Evolutionary conservation across 2,329 filamentous ascomycete species (phyloP), one percentile per base, ranked within the genome.

Genomic region (Hypoxylon sp.): DNA sequence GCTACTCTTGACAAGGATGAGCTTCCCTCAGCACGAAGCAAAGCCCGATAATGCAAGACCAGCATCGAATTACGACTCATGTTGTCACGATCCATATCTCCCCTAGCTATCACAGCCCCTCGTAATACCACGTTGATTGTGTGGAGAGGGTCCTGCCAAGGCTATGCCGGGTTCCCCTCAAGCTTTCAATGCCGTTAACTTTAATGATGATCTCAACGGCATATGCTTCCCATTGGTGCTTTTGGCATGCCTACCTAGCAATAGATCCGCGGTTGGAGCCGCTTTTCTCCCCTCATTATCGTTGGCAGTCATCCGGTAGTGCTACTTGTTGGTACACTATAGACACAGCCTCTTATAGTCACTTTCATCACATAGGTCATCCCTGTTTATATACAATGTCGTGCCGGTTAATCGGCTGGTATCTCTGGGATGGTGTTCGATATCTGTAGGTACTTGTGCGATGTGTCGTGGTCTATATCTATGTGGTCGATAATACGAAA

Each of bases 31-130:
- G 59, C 35, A 64, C 59, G 55, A 29, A 61, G 47, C 55, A 10
- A 55, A 55, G 14, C 51, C 44, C 55, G 39, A 54, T 55, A 39
- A 62, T 62, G 52, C 57, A 67, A 54, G 54, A 35, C 44, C n/a
- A 53, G 37, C 63, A 53, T 61, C 46, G 55, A 46, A 48, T 64
- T 66, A 59, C 48, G 33, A 51, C 59, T 55, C 9, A 13, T 17
- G 31, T 50, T 37, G 59, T 64, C 67, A 64, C 51, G 54, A 64
- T 58, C 60, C 60, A 64, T 53, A 61, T 60, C 47, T 37, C 35
- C 50, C 59, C 51, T 17, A 26, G 31, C 19, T 44, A 46, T 54
- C 17, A 26, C 31, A 50, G 39, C 53, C 59, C 51, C 59, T 31
- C 19, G 59, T 57, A 48, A 46, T 44, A 63, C 31, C 24, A 51